Conservation (phyloP, 371 early-diverging fungal genomes). For the Mucor mucedo region DNA sequence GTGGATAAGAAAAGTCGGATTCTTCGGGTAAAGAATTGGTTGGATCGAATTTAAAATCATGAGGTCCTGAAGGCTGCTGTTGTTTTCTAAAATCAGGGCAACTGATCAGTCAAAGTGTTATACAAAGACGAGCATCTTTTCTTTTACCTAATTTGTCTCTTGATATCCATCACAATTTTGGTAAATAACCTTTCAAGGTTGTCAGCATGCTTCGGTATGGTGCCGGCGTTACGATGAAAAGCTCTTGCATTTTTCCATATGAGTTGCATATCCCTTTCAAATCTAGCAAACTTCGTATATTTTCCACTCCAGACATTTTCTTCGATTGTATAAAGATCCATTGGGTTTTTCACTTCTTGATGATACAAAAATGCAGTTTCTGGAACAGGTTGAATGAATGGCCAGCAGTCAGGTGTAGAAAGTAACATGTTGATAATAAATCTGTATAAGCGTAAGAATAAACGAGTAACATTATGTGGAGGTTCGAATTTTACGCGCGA, state of each 20-base stretch:
- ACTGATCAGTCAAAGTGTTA: neutral
- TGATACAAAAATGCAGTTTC: conserved; percentile 42
- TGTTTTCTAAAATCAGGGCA: conserved; percentile 13
- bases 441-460: conserved; percentile 49
- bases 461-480: conserved; percentile 42
- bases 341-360: conserved; percentile 42
- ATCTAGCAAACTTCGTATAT: conserved; percentile 50
- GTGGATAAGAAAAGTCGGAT: conserved; percentile 39
- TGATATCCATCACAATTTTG: conserved; percentile 41
- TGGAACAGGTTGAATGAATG: conserved; percentile 53
- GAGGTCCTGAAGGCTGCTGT: conserved; percentile 22
- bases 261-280: conserved; percentile 49
- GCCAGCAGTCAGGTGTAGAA: conserved; percentile 53
- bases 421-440: conserved; percentile 51
- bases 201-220: conserved; percentile 47
- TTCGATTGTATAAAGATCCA: conserved; percentile 53
- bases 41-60: conserved; percentile 36
- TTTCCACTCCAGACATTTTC: conserved; percentile 46
- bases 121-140: neutral
- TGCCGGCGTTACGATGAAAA: conserved; percentile 43
- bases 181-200: conserved; percentile 41
- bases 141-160: conserved; percentile 36
- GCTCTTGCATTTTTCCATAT: conserved; percentile 53
- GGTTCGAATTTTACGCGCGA: conserved; percentile 38
- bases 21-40: conserved; percentile 35